Evolutionary conservation across 106 monocot genomes (phyloP).

Genomic region (Allium sativum): DNA sequence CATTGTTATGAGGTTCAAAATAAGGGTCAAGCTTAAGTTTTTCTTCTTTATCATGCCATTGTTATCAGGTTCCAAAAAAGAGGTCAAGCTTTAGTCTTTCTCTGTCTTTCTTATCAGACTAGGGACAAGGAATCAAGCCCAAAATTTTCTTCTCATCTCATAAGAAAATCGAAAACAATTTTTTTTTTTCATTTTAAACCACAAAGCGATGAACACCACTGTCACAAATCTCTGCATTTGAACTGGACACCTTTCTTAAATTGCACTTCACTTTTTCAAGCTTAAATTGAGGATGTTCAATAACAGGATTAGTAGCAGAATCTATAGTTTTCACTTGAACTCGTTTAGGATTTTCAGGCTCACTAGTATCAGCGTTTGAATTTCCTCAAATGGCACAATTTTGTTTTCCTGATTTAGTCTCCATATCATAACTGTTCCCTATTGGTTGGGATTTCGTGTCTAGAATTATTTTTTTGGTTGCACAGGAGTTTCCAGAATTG

Average conservation of each 20-base stretch:
- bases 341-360: slow-evolving; percentile 40
- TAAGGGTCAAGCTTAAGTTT: slow-evolving; percentile 21
- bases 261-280: slow-evolving; percentile 92
- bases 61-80: no score
- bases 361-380: slow-evolving; percentile 23
- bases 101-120: slow-evolving; percentile 22
- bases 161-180: no score
- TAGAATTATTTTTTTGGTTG: slow-evolving; percentile 25
- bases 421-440: slow-evolving; percentile 30
- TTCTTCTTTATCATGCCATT: no score
- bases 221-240: slow-evolving; percentile 31
- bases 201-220: no score
- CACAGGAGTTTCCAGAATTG: slow-evolving; percentile 46
- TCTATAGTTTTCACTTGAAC: slow-evolving; percentile 26
- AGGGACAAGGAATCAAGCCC: slow-evolving; percentile 15
- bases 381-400: slow-evolving; percentile 41
- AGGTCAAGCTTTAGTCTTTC: no score
- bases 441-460: slow-evolving; percentile 42
- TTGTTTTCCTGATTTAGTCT: slow-evolving; percentile 56
- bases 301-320: slow-evolving; percentile 24
- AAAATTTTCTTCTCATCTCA: slow-evolving; percentile 12
- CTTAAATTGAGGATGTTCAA: slow-evolving; percentile 65
- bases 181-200: no score
- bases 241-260: slow-evolving; percentile 72
- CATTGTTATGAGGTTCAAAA: slow-evolving; percentile 23